Percentiles rank a stretch among this genome's conserved stretches.
Conservation (phyloP, 2,329 filamentous ascomycete genomes). For the Aspergillus calidoustus region DNA sequence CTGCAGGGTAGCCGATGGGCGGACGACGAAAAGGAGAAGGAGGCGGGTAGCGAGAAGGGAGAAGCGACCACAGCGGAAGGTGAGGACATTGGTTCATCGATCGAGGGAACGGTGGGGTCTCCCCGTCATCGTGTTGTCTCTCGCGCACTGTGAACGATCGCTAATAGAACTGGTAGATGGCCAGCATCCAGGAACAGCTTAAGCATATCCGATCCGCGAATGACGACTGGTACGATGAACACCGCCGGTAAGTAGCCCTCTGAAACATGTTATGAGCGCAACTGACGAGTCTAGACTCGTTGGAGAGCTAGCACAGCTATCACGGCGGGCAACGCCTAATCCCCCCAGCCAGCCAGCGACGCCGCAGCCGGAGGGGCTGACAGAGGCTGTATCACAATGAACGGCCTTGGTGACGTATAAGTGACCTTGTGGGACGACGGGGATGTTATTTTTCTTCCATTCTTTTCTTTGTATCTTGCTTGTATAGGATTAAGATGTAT, state of each 20-base stretch:
- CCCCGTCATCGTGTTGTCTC: conserved; percentile 43
- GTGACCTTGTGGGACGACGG: background rate
- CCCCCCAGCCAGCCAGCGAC: conserved; percentile 35
- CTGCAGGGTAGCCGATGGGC: conserved; percentile 51
- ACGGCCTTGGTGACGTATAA: background rate
- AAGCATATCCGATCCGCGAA: conserved; percentile 50
- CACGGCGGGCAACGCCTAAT: conserved; percentile 36
- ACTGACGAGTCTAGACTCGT: conserved; percentile 36
- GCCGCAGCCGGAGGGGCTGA: conserved; percentile 31
- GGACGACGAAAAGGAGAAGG: conserved; percentile 33
- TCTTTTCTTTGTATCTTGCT: conserved; percentile 26
- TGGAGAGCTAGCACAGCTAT: conserved; percentile 43
- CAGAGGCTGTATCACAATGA: conserved; percentile 16
- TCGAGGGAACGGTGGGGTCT: conserved; percentile 53
- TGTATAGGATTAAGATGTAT: conserved; percentile 33
- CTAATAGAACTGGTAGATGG: conserved; percentile 42
- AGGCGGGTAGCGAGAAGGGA: conserved; percentile 34
- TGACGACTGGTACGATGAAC: conserved; percentile 51
- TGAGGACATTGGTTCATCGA: conserved; percentile 54
- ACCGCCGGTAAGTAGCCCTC: conserved; percentile 40
- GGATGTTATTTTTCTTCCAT: conserved; percentile 8
- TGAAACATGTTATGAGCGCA: background rate
- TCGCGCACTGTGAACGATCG: conserved; percentile 11
- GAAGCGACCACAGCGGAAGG: conserved; percentile 47
- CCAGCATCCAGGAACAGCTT: conserved; percentile 54